Evolutionary conservation across 306 rosid species (phyloP), one percentile per base, ranked within the genome.

Genomic region (Corylus americana): DNA sequence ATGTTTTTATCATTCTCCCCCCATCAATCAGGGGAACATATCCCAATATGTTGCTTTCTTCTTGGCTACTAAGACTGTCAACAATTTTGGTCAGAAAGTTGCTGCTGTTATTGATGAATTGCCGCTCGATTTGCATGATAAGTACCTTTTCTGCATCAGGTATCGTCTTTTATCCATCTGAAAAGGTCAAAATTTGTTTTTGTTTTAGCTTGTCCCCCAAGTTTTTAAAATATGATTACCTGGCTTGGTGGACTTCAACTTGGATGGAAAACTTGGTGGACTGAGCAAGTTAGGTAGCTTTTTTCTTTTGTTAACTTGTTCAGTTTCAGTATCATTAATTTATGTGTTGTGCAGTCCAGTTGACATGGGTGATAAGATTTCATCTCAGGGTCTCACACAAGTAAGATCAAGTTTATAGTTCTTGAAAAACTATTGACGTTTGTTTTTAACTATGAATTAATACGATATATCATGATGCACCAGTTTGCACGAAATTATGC

Each of bases 141-240:
- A 91, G 85, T 95, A 89, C 89, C 94, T 91, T 78, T 95, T 95
- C 77, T 87, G 91, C 74, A 88, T 90, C 86, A 92, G 98, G 98
- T 92, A 79, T 50, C 13, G 48, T 57, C 74, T 71, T 68, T 73
- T 81, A 59, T 73, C 61, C 70, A 42, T 57, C 45, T 49, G 76
- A 84, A 79, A 81, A 3, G n/a, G 22, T 31, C 27, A 74, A 74
- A 59, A 70, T 58, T 75, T 16, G 45, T 14, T 25, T 13, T 4
- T 3, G 13, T 18, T n/a, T 18, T 42, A 20, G 25, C 16, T 25
- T 50, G 7, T 13, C 44, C 31, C 22, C 0, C 22, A 29, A 10
- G 55, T n/a, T 61, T 67, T 59, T 73, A 70, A 39, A 70, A 73
- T 70, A 58, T 75, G 55, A 77, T 74, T 55, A 62, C 58, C 74